phyloP scores from a whole-genome alignment of 2,329 filamentous ascomycete genomes.

The Emydomyces testavorans region DNA sequence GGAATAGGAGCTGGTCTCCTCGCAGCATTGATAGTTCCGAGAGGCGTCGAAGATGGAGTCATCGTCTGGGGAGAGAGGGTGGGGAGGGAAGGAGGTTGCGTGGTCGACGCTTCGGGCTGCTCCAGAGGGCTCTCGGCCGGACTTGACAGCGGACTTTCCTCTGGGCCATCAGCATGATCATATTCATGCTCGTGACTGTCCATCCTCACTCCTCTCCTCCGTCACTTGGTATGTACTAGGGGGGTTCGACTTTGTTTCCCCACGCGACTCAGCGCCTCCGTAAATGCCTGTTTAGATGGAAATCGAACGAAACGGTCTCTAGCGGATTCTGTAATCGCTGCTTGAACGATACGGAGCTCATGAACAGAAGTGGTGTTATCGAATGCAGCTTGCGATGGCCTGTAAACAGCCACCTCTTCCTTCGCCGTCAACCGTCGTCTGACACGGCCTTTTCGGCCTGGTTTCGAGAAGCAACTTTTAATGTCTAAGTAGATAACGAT shows the following conservation, averaged over 20 bases:
- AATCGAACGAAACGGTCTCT: not conserved
- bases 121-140: conserved; percentile 5
- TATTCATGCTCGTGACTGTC: conserved; percentile 1
- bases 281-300: not conserved
- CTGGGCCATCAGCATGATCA: not conserved
- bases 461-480: not conserved
- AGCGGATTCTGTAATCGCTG: too few species aligned
- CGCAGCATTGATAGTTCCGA: conserved; percentile 63
- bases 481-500: not conserved
- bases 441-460: not conserved
- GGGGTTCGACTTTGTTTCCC: not conserved
- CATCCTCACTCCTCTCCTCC: not conserved
- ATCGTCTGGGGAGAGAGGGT: conserved; percentile 38
- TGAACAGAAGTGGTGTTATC: too few species aligned
- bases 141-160: conserved; percentile 3
- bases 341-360: too few species aligned
- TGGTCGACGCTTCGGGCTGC: not conserved
- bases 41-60: conserved; percentile 71
- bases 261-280: not conserved
- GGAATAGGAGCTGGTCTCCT: conserved; percentile 43
- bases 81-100: conserved; percentile 30
- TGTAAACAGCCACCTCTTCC: too few species aligned
- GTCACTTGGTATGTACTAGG: not conserved
- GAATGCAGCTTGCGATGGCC: too few species aligned
- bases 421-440: too few species aligned